Base-by-base conservation (phyloP, 1,139 yeast species). In the Yamadazyma atmosphaerica region DNA sequence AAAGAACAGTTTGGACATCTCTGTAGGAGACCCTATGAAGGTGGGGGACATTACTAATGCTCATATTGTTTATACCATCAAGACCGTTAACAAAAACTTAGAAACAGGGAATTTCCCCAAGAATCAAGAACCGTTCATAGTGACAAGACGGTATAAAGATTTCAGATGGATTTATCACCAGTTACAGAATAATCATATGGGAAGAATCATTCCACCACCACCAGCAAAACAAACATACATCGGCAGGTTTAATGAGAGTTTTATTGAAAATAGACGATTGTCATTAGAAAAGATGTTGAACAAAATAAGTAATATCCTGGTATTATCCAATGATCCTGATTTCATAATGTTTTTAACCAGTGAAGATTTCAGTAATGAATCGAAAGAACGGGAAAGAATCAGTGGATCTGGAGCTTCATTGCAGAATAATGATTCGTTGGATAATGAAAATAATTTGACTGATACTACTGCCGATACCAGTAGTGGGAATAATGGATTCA, bases 191-290 rank as follows among this genome's bases (percentile, higher is more conserved):
- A 87, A 84, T 51, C 89, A 92, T 55, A 95, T 96, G 22, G 98
- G 98, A 1, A 72, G 77, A 41, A 84, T 94, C 30, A 83, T 94
- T 19, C 98, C 98, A 1, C 96, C 98, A 0, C 98, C 98, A 9
- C 98, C 99, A 1, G 87, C 88, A 27, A 94, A 94, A 56, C 98
- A 92, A 60, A 86, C 88, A 0, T 70, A 69, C 38, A 84, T 90
- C 42, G 97, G 96, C 3, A 72, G 95, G 47, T 85, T 84, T 62
- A 87, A 88, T 54, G 90, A 86, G 49, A 89, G 83, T 52, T 89
- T 92, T 54, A 82, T 92, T 38, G 98, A 90, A 57, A 81, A 80
- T 47, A 77, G 98, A 60, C 71, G 98, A 43, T 67, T 82, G 29
- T 88, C 94, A n/a, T 70, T 92, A 58, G 97, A 90, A 55, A 80